A percentile compares a stretch with the other conserved stretches of the same genome.
Conservation (phyloP, 805 yeast genomes). For the Saccharomycopsis javanensis region DNA sequence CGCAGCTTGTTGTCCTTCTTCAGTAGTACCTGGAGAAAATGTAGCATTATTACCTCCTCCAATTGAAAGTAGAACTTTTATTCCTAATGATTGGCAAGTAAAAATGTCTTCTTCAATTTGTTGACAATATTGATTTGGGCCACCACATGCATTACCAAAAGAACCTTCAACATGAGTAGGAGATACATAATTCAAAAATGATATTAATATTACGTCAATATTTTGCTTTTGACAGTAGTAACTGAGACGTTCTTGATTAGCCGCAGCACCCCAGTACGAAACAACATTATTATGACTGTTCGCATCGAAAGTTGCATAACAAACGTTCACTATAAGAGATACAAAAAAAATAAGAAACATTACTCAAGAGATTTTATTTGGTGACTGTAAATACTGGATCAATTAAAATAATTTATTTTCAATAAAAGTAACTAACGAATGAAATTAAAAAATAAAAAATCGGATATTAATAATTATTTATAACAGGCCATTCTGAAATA, state of each 20-base stretch:
- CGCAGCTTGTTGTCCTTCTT: slow-evolving; percentile 5
- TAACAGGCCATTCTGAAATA: too few species aligned
- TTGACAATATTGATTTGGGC: slow-evolving; percentile 15
- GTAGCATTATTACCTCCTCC: slow-evolving; percentile 6
- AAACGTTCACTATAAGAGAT: neutral
- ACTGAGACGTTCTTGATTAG: slow-evolving; percentile 35
- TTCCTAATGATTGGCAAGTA: slow-evolving; percentile 10
- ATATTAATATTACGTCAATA: slow-evolving; percentile 7
- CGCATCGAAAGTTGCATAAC: slow-evolving; percentile 26
- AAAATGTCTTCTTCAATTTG: slow-evolving; percentile 9
- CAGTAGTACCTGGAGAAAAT: neutral
- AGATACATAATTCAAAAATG: slow-evolving; percentile 19
- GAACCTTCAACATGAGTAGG: slow-evolving; percentile 26
- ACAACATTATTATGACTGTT: slow-evolving; percentile 40
- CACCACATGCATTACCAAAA: slow-evolving; percentile 33
- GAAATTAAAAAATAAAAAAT: too few species aligned
- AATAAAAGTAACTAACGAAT: too few species aligned
- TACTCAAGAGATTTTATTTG: too few species aligned
- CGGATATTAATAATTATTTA: too few species aligned
- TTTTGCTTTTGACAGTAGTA: slow-evolving; percentile 28
- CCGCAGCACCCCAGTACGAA: slow-evolving; percentile 69
- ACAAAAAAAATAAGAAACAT: neutral
- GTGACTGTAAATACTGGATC: too few species aligned
- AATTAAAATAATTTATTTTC: too few species aligned
- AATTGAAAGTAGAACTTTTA: slow-evolving; percentile 13